Evolutionary conservation across 805 yeast species (phyloP).

Genomic region (Yamadazyma sp.): DNA sequence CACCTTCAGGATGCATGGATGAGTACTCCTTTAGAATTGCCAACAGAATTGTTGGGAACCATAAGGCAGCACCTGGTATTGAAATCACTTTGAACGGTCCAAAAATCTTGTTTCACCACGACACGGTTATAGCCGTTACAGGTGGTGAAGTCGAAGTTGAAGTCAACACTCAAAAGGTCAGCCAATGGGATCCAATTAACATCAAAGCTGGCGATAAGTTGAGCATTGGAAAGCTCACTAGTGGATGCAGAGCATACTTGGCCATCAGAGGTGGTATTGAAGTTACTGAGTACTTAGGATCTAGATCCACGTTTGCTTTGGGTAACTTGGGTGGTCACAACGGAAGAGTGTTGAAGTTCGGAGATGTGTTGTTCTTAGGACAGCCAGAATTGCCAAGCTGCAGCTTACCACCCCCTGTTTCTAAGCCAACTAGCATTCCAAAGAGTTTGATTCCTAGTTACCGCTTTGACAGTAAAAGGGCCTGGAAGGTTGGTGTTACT

Average conservation of each 20-base stretch:
- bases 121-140: conserved; percentile 73
- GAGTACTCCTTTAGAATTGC: conserved; percentile 86
- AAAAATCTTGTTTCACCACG: conserved; percentile 77
- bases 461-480: conserved; percentile 33
- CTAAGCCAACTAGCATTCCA: conserved; percentile 63
- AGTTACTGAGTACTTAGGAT: conserved; percentile 89
- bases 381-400: conserved; percentile 69
- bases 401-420: conserved; percentile 68
- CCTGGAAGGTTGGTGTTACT: conserved; percentile 89
- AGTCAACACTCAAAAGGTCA: conserved; percentile 56
- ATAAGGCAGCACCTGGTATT: conserved; percentile 77
- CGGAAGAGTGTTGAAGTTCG: conserved; percentile 87
- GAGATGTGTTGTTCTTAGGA: conserved; percentile 87
- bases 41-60: conserved; percentile 88
- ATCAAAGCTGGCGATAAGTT: conserved; percentile 76
- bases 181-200: conserved; percentile 71
- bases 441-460: conserved; percentile 54
- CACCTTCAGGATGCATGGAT: conserved; percentile 99
- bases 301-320: conserved; percentile 94
- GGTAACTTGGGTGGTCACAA: conserved; percentile 94
- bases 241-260: conserved; percentile 88
- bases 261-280: conserved; percentile 93
- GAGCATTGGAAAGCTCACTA: conserved; percentile 72
- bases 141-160: conserved; percentile 79
- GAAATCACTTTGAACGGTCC: conserved; percentile 92